These are phyloP conservation scores for Fusarium brachygibbosum DNA, from an alignment of 2,329 filamentous ascomycete species.

Conservation along the genomic window DNA sequence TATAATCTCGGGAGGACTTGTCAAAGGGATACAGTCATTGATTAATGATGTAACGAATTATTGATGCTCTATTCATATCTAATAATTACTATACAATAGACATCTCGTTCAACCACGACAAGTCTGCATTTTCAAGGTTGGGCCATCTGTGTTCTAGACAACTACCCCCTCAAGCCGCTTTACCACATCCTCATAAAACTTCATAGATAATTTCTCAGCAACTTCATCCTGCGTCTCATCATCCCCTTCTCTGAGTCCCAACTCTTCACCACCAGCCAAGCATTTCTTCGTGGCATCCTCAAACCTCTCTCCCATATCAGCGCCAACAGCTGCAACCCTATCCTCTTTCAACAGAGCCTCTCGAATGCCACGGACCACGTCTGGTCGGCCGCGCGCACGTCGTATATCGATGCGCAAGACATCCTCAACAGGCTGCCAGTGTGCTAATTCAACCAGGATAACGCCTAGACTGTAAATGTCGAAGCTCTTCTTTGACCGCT, in stretches of 20 bases:
- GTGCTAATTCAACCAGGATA: constrained; percentile 66
- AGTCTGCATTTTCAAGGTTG: background rate
- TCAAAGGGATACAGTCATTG: constrained; percentile 2
- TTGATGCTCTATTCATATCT: constrained; percentile 7
- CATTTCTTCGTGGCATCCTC: constrained; percentile 56
- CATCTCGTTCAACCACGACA: background rate
- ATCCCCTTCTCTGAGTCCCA: constrained; percentile 55
- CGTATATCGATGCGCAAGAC: constrained; percentile 58
- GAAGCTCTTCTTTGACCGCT: constrained; percentile 62
- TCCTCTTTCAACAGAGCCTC: constrained; percentile 51
- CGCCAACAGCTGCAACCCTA: constrained; percentile 53
- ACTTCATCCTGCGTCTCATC: constrained; percentile 59
- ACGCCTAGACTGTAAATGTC: constrained; percentile 68
- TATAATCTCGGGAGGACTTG: constrained; percentile 12
- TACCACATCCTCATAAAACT: constrained; percentile 61
- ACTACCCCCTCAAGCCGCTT: constrained; percentile 57
- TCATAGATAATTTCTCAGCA: constrained; percentile 56
- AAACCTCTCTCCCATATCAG: constrained; percentile 57
- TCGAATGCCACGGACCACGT: constrained; percentile 55
- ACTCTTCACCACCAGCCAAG: constrained; percentile 53
- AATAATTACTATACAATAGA: background rate
- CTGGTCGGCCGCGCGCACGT: constrained; percentile 53
- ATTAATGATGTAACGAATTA: constrained; percentile 20
- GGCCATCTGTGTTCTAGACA: constrained; percentile 45
- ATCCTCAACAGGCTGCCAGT: constrained; percentile 63